Percentiles rank a stretch among this genome's conserved stretches.
phyloP scores from a whole-genome alignment of 495 filamentous ascomycete species.

The Daldinia vernicosa region DNA sequence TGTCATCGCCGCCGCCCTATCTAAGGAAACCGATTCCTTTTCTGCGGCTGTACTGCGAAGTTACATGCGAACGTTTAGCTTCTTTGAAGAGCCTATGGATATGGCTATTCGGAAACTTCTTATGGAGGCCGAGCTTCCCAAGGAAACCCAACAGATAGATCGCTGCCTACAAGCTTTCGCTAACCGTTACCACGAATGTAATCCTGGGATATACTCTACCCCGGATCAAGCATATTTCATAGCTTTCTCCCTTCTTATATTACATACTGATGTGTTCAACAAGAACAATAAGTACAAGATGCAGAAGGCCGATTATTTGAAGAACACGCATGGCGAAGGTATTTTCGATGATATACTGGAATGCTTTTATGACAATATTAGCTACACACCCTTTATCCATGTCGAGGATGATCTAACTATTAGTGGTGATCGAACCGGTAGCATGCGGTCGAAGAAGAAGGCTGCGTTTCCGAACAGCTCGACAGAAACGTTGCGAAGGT shows the following conservation, averaged over 20 bases:
- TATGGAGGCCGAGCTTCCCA: slow-evolving; percentile 95
- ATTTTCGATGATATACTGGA: slow-evolving; percentile 91
- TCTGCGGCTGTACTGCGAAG: slow-evolving; percentile 83
- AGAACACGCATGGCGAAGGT: slow-evolving; percentile 89
- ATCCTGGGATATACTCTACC: slow-evolving; percentile 90
- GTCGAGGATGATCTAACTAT: slow-evolving; percentile 90
- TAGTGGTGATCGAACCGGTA: slow-evolving; percentile 75
- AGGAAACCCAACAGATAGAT: slow-evolving; percentile 98
- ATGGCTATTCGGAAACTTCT: slow-evolving; percentile 95
- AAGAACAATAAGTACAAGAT: slow-evolving; percentile 99
- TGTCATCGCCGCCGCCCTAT: slow-evolving; percentile 80
- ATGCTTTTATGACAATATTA: slow-evolving; percentile 98
- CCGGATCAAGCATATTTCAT: slow-evolving; percentile 98
- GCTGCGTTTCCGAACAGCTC: slow-evolving; percentile 73
- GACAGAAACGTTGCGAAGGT: slow-evolving; percentile 69
- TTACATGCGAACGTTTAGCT: slow-evolving; percentile 93
- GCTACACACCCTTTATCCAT: slow-evolving; percentile 96
- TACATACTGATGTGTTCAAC: slow-evolving; percentile 99
- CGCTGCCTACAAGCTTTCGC: slow-evolving; percentile 93
- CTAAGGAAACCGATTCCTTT: slow-evolving; percentile 86
- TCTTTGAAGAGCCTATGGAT: slow-evolving; percentile 95
- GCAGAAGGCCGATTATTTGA: slow-evolving; percentile 95
- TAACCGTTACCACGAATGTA: slow-evolving; percentile 97
- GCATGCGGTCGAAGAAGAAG: slow-evolving; percentile 74
- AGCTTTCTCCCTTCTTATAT: slow-evolving; percentile 92